Percentiles rank a stretch among this genome's conserved stretches.
Evolutionary conservation across 108 stramenopile genomes (phyloP).

Genomic region (Cyclotella baltica): DNA sequence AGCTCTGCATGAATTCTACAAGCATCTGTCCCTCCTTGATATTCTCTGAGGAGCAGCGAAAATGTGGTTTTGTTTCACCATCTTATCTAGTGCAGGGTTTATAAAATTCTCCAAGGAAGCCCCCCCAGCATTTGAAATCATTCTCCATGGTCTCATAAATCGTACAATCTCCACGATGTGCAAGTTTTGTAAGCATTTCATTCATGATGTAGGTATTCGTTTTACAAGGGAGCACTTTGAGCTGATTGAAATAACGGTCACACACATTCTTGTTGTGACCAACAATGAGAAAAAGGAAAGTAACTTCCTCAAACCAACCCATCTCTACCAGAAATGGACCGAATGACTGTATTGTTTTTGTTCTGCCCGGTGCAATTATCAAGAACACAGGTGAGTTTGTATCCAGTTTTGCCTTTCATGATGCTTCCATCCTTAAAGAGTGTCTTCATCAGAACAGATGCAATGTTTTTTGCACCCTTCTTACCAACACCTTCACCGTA

Average conservation of each 20-base stretch:
- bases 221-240: neutral
- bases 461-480: conserved; percentile 30
- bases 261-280: conserved; percentile 19
- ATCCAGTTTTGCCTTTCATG: neutral
- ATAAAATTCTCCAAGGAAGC: neutral
- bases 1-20: neutral
- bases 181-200: neutral
- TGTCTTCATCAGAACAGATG: conserved; percentile 19
- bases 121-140: neutral
- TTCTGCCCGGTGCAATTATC: conserved; percentile 44
- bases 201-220: neutral
- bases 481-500: conserved; percentile 26
- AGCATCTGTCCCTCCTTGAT: neutral
- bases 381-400: conserved; percentile 22
- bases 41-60: neutral
- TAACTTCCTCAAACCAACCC: conserved; percentile 13
- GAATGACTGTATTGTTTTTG: conserved; percentile 31
- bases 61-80: conserved; percentile 4
- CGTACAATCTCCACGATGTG: neutral
- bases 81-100: neutral
- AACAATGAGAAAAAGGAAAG: conserved; percentile 19
- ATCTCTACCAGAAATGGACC: conserved; percentile 13
- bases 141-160: neutral
- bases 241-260: conserved; percentile 13
- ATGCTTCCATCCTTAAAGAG: neutral